A percentile compares a stretch with the other conserved stretches of the same genome.
Conservation (phyloP, 768 basidiomycete species). For the Boletus eberwhitei region DNA sequence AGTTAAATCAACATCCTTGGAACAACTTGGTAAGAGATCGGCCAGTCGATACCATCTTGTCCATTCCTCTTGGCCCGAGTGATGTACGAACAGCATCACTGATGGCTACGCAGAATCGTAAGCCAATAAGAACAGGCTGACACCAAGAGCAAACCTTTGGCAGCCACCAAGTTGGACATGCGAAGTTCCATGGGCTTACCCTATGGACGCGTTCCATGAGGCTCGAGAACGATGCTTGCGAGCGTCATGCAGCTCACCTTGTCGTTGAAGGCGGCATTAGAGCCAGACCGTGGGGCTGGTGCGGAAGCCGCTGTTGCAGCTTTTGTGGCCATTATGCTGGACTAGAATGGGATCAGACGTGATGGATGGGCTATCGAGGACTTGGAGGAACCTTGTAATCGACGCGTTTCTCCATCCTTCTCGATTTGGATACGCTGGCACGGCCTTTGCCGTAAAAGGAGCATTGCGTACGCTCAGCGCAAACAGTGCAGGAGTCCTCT, state of each 20-base stretch:
- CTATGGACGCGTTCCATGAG: slow-evolving; percentile 43
- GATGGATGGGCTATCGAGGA: slow-evolving; percentile 11
- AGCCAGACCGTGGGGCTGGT: slow-evolving; percentile 37
- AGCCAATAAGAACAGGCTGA: background rate
- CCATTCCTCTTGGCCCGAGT: slow-evolving; percentile 96
- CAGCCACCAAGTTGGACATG: slow-evolving; percentile 95
- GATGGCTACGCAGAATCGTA: slow-evolving; percentile 58
- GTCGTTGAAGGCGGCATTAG: slow-evolving; percentile 84
- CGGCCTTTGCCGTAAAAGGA: slow-evolving; percentile 30
- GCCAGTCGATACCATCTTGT: slow-evolving; percentile 81
- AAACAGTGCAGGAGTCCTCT: slow-evolving; percentile 6
- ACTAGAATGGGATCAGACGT: slow-evolving; percentile 10
- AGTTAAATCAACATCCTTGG: slow-evolving; percentile 10
- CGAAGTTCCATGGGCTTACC: slow-evolving; percentile 98
- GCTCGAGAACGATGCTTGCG: background rate
- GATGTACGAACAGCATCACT: slow-evolving; percentile 97
- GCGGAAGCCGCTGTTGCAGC: background rate
- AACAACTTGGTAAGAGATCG: slow-evolving; percentile 11
- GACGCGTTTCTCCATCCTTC: slow-evolving; percentile 21
- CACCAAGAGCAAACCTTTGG: slow-evolving; percentile 65
- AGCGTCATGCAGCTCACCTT: slow-evolving; percentile 46
- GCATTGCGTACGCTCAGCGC: slow-evolving; percentile 26
- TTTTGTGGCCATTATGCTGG: slow-evolving; percentile 30
- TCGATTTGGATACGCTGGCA: slow-evolving; percentile 21
- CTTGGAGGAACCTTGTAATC: slow-evolving; percentile 4